phyloP scores from a whole-genome alignment of 2,329 filamentous ascomycete genomes.

The Aspergillus floridensis region DNA sequence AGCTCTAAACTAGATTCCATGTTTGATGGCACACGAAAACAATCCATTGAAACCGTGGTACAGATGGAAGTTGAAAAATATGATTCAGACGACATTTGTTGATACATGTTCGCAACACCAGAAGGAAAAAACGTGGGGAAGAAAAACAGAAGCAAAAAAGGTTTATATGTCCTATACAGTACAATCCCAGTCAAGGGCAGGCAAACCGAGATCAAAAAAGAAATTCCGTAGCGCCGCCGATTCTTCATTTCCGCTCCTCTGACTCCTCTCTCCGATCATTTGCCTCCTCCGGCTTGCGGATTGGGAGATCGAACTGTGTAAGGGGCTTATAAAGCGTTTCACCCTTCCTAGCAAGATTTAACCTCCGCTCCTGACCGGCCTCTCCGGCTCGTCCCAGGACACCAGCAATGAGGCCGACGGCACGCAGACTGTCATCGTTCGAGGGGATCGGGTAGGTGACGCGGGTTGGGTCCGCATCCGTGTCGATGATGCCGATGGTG shows the following conservation, averaged over 20 bases:
- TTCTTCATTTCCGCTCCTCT: neutral
- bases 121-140: constrained; percentile 3
- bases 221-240: neutral
- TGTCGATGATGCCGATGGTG: constrained; percentile 93
- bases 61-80: neutral
- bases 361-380: constrained; percentile 67
- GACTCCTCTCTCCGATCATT: neutral
- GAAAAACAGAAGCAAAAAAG: constrained; percentile 7
- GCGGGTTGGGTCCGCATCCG: constrained; percentile 85
- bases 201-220: constrained; percentile 10
- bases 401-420: constrained; percentile 76
- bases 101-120: constrained; percentile 22
- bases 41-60: too few relatives aligned
- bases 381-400: constrained; percentile 82
- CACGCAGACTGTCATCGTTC: constrained; percentile 92
- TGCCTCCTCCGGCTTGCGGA: neutral
- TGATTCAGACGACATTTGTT: constrained; percentile 11
- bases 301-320: neutral
- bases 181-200: constrained; percentile 22
- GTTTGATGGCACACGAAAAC: too few relatives aligned
- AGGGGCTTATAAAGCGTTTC: neutral
- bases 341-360: constrained; percentile 55
- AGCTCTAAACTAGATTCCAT: too few relatives aligned
- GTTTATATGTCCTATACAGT: constrained; percentile 37
- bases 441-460: constrained; percentile 96